Conservation (phyloP, 2,329 filamentous ascomycete species). For the Ploettnerulaceae sp. region DNA sequence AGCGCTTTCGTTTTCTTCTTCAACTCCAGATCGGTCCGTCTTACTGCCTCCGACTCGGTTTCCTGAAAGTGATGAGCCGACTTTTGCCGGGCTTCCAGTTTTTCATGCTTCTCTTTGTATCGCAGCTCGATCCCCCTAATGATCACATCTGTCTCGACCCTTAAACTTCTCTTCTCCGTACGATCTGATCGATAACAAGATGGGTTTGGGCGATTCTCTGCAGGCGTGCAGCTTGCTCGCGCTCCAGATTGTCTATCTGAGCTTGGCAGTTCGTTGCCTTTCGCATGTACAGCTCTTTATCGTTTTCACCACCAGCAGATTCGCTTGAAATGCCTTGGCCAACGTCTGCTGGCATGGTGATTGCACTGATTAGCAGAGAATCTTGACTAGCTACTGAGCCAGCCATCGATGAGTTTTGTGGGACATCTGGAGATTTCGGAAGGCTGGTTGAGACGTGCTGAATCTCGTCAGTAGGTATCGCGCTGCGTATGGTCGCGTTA, state of each 20-base stretch:
- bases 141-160: not conserved
- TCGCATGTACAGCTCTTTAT: not conserved
- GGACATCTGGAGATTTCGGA: not conserved
- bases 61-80: not conserved
- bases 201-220: not conserved
- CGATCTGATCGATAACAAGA: not conserved
- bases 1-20: slow-evolving; percentile 1
- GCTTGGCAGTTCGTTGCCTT: not conserved
- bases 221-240: not conserved
- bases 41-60: not conserved
- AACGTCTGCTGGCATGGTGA: no score
- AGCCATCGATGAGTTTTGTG: not conserved
- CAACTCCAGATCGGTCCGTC: not conserved
- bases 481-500: not conserved
- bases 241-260: not conserved
- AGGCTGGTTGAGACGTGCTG: not conserved
- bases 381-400: not conserved
- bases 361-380: no score
- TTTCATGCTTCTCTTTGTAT: not conserved
- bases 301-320: not conserved
- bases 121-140: not conserved
- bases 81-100: not conserved
- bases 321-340: not conserved
- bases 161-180: not conserved
- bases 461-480: not conserved